These are phyloP conservation scores for Schizochytrium sp. DNA, from an alignment of 108 stramenopile genomes.

Conservation along the genomic window DNA sequence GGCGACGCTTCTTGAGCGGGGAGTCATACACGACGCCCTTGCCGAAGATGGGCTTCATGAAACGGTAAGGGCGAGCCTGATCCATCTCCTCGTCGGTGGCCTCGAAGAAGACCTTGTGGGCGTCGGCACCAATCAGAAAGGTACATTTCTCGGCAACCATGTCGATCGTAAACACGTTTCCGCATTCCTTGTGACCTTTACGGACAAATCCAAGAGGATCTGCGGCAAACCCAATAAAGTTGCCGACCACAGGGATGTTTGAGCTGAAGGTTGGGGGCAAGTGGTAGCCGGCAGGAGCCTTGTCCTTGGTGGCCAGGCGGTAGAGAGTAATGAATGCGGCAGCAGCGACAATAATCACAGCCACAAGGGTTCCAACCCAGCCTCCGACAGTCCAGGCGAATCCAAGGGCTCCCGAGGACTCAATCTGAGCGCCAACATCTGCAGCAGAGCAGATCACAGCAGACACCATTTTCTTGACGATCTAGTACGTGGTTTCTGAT, in stretches of 20 bases:
- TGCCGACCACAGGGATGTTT: constrained; percentile 83
- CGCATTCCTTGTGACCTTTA: constrained; percentile 84
- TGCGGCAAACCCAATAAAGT: constrained; percentile 86
- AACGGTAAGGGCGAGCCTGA: constrained; percentile 95
- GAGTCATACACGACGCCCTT: constrained; percentile 94
- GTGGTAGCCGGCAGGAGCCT: constrained; percentile 56
- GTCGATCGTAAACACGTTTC: constrained; percentile 69
- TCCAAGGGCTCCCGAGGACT: constrained; percentile 24
- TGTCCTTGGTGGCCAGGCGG: constrained; percentile 46
- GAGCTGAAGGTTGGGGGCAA: constrained; percentile 39
- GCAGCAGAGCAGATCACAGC: background rate
- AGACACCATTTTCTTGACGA: background rate
- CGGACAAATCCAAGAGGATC: constrained; percentile 90
- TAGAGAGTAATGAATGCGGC: background rate
- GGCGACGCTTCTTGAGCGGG: constrained; percentile 89
- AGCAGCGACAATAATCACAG: background rate
- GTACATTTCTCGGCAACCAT: constrained; percentile 91
- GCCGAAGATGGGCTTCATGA: constrained; percentile 99
- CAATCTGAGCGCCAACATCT: background rate
- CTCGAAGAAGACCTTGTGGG: constrained; percentile 94
- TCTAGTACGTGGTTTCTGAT: too few species aligned
- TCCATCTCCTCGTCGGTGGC: constrained; percentile 88
- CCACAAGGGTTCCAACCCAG: background rate
- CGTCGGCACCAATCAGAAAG: constrained; percentile 96
- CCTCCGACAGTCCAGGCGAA: constrained; percentile 36